These are phyloP conservation scores for Immersiella caudata DNA, from an alignment of 495 filamentous ascomycete genomes.

Conservation along the genomic window DNA sequence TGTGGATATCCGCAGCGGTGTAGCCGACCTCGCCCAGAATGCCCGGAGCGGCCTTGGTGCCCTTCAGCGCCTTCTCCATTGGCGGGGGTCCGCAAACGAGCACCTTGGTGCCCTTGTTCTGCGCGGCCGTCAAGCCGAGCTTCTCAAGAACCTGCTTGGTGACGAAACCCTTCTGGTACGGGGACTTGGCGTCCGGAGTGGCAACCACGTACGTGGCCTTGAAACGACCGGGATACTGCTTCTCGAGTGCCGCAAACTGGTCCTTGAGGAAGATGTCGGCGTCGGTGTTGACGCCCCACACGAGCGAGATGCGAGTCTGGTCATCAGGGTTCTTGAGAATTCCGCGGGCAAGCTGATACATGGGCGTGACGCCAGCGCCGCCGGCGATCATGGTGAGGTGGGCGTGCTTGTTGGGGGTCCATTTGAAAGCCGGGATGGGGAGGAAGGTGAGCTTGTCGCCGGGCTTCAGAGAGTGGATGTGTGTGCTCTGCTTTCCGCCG, in stretches of 20 bases:
- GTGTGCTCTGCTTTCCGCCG: constrained; percentile 60
- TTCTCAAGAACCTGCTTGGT: constrained; percentile 57
- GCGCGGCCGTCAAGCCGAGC: constrained; percentile 43
- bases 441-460: constrained; percentile 61
- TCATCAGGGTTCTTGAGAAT: constrained; percentile 65
- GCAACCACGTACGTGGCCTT: constrained; percentile 62
- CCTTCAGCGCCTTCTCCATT: constrained; percentile 62
- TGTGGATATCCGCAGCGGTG: background rate
- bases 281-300: constrained; percentile 68
- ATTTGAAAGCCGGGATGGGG: constrained; percentile 54
- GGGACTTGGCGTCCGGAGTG: constrained; percentile 44
- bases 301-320: constrained; percentile 62
- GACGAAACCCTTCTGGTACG: constrained; percentile 58
- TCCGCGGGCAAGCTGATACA: constrained; percentile 62
- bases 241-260: constrained; percentile 57
- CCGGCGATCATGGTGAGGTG: constrained; percentile 64
- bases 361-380: constrained; percentile 66
- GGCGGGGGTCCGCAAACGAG: constrained; percentile 68
- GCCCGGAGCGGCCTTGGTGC: constrained; percentile 41
- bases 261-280: constrained; percentile 60
- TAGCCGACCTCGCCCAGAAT: constrained; percentile 58
- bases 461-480: constrained; percentile 63
- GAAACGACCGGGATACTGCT: constrained; percentile 59
- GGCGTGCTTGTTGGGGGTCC: constrained; percentile 57
- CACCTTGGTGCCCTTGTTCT: constrained; percentile 54